Percentiles rank a stretch among this genome's conserved stretches.
phyloP scores from a whole-genome alignment of 2,329 filamentous ascomycete genomes.

The Apiospora marii region DNA sequence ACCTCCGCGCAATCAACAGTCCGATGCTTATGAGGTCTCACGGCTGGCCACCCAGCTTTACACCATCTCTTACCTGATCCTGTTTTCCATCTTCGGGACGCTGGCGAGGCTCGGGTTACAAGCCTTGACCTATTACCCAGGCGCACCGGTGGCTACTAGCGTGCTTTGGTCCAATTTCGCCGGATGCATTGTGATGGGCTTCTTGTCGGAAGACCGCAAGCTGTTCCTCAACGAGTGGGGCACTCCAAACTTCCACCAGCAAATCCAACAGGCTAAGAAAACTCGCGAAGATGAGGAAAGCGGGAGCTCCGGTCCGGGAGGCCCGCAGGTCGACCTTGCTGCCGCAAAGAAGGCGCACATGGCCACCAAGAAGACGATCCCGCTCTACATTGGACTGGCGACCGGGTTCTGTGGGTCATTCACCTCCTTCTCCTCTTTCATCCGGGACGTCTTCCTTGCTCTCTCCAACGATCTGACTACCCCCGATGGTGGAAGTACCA shows the following conservation, averaged over 20 bases:
- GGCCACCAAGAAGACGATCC: constrained; percentile 82
- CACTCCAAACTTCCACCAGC: constrained; percentile 47
- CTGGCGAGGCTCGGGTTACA: constrained; percentile 83
- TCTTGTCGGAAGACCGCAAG: constrained; percentile 79
- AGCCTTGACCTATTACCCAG: constrained; percentile 80
- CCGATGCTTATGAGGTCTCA: constrained; percentile 44
- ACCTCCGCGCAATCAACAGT: not conserved
- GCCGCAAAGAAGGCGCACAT: constrained; percentile 65
- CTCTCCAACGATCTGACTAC: constrained; percentile 75
- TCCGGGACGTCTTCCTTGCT: constrained; percentile 80
- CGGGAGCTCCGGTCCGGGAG: constrained; percentile 32
- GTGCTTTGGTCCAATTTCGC: constrained; percentile 89
- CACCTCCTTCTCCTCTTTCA: constrained; percentile 88
- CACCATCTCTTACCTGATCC: constrained; percentile 80
- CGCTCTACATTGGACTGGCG: constrained; percentile 84
- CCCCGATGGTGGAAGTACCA: constrained; percentile 50
- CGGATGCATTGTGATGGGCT: constrained; percentile 85
- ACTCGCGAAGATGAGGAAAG: constrained; percentile 48
- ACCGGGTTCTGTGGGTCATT: constrained; percentile 91
- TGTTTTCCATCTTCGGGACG: constrained; percentile 87
- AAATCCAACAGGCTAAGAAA: constrained; percentile 44
- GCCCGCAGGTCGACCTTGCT: constrained; percentile 44
- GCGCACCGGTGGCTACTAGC: constrained; percentile 75
- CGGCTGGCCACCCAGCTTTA: constrained; percentile 66
- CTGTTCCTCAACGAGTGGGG: constrained; percentile 77